Percentiles rank a stretch among this genome's conserved stretches.
Conservation (phyloP, 176 grass and related monocot species). For the Carex cristatella region DNA sequence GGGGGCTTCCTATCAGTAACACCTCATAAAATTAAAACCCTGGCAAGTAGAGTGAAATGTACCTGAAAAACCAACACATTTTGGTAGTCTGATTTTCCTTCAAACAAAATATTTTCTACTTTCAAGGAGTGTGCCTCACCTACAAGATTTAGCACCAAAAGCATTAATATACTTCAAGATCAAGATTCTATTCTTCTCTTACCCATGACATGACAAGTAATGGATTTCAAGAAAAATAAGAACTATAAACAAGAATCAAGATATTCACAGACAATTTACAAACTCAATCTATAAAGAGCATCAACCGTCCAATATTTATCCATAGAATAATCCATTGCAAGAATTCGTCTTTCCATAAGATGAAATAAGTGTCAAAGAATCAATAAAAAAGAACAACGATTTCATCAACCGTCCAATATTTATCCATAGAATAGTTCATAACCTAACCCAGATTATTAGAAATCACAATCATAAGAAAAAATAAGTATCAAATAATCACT, state of each 20-base stretch:
- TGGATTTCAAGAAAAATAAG: not conserved
- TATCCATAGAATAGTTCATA: not conserved
- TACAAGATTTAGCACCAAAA: not conserved
- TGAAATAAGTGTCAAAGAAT: not conserved
- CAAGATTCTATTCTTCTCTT: not conserved
- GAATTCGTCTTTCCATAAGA: not conserved
- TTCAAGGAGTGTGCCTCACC: constrained; percentile 97
- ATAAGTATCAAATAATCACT: not conserved
- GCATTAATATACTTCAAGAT: not conserved
- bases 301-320: not conserved
- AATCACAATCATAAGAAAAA: not conserved
- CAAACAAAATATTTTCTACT: constrained; percentile 80
- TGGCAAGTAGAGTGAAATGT: not conserved
- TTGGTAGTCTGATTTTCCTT: constrained; percentile 88
- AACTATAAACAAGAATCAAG: not conserved
- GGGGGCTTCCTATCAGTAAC: not conserved
- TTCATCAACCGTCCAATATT: not conserved
- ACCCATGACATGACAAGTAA: not conserved
- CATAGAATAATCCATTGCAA: not conserved
- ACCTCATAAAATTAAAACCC: not conserved
- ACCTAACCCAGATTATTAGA: not conserved
- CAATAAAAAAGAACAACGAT: not conserved
- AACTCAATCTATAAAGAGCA: not conserved
- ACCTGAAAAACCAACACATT: constrained; percentile 94
- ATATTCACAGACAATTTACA: not conserved